A percentile compares a stretch with the other conserved stretches of the same genome.
These are phyloP conservation scores for Mallotus nudiflorus DNA, from an alignment of 345 rosid genomes.

Conservation along the genomic window DNA sequence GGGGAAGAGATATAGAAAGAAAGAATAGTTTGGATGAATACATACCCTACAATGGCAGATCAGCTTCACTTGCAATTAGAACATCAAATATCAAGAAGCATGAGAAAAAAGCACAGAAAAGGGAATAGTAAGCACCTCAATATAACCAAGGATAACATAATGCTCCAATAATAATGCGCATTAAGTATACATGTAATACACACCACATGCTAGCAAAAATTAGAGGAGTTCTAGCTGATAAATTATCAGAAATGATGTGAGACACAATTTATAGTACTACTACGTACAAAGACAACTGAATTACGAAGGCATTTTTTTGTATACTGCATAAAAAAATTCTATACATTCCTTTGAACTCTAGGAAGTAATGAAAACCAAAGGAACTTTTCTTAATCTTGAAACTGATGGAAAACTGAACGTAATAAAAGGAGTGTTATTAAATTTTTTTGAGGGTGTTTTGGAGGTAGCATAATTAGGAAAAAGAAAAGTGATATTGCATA, in stretches of 20 bases:
- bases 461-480: not conserved
- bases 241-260: not conserved
- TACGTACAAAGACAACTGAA: not conserved
- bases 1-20: not conserved
- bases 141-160: not conserved
- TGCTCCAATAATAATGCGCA: not conserved
- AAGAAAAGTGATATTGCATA: not conserved
- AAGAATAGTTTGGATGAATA: conserved; percentile 3
- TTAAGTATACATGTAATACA: not conserved
- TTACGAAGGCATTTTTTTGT: not conserved
- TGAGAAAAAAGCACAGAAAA: conserved; percentile 27
- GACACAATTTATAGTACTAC: not conserved
- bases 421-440: not conserved
- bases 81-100: conserved; percentile 23
- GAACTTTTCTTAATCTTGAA: not conserved
- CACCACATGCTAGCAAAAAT: not conserved
- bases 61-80: conserved; percentile 63
- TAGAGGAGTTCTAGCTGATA: not conserved
- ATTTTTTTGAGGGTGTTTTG: not conserved
- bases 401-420: not conserved
- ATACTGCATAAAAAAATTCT: not conserved
- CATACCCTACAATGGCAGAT: conserved; percentile 94
- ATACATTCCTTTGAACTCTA: not conserved
- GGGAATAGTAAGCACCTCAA: conserved; percentile 19
- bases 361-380: not conserved